These are phyloP conservation scores for Thalassia testudinum DNA, from an alignment of 116 monocot genomes.

Conservation along the genomic window DNA sequence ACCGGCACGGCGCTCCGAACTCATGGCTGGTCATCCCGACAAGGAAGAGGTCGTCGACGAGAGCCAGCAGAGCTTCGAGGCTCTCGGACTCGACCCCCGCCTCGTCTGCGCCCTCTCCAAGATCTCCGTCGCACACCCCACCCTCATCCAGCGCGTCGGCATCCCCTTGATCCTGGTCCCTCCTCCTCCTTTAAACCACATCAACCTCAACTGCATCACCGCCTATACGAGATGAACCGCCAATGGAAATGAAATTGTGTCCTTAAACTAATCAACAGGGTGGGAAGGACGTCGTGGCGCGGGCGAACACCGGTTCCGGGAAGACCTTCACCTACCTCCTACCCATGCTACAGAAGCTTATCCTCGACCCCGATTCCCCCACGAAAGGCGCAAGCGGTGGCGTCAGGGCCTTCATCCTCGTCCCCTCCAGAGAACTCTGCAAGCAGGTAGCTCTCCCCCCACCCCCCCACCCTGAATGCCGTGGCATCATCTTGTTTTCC, in stretches of 20 bases:
- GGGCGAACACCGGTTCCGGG: conserved; percentile 85
- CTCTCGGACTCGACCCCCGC: conserved; percentile 72
- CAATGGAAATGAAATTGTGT: neutral
- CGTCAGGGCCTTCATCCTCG: conserved; percentile 50
- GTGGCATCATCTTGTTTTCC: neutral
- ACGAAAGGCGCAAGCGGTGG: conserved; percentile 20
- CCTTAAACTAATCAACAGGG: conserved; percentile 27
- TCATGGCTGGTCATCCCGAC: too few relatives aligned
- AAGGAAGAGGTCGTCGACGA: neutral
- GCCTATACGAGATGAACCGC: too few relatives aligned
- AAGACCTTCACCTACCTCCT: conserved; percentile 83
- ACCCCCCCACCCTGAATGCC: too few relatives aligned
- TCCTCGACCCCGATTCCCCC: conserved; percentile 9
- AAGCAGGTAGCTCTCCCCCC: conserved; percentile 65
- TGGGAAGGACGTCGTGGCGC: conserved; percentile 84
- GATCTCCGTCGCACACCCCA: conserved; percentile 39
- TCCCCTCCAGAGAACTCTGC: conserved; percentile 74
- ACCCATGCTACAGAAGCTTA: conserved; percentile 71
- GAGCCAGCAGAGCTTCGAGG: conserved; percentile 40
- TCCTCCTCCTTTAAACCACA: too few relatives aligned
- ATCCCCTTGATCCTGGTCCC: conserved; percentile 71
- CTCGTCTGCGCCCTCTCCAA: conserved; percentile 60
- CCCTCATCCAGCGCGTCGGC: conserved; percentile 53
- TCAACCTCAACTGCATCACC: neutral
- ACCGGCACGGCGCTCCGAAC: too few relatives aligned